Evolutionary conservation across 1,284 basidiomycete species (phyloP).

Genomic region (Puccinia sorghi): DNA sequence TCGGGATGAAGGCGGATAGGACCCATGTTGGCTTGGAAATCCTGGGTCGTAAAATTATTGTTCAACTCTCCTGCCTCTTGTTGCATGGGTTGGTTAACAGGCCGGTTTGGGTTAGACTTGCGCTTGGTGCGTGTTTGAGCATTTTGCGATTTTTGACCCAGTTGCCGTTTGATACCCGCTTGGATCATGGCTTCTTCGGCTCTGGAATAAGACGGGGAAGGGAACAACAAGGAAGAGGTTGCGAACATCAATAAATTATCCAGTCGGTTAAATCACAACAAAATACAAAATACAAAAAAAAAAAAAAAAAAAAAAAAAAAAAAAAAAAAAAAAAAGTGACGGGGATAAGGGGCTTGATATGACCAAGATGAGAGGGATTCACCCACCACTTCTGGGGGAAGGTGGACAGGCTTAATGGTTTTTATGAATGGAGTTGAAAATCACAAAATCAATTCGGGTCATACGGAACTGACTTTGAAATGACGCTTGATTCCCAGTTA

Average conservation of each 20-base stretch:
- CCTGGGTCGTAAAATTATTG: constrained; percentile 14
- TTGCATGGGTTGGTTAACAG: not conserved
- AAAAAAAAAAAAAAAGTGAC: not conserved
- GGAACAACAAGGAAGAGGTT: not conserved
- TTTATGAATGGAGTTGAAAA: not conserved
- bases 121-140: constrained; percentile 9
- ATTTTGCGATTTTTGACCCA: constrained; percentile 28
- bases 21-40: constrained; percentile 13
- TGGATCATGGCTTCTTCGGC: constrained; percentile 46
- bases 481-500: constrained; percentile 45
- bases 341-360: not conserved
- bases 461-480: constrained; percentile 48
- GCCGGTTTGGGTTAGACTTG: not conserved
- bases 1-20: constrained; percentile 18
- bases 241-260: constrained; percentile 19
- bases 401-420: not conserved
- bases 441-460: constrained; percentile 13
- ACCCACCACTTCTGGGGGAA: constrained; percentile 15
- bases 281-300: not conserved
- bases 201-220: constrained; percentile 1
- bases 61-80: constrained; percentile 1
- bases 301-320: not conserved
- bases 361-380: constrained; percentile 4
- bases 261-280: not conserved
- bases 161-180: constrained; percentile 29